A percentile compares a stretch with the other conserved stretches of the same genome.
Evolutionary conservation across 768 basidiomycete genomes (phyloP).

Genomic region (Gelatoporia subvermispora): DNA sequence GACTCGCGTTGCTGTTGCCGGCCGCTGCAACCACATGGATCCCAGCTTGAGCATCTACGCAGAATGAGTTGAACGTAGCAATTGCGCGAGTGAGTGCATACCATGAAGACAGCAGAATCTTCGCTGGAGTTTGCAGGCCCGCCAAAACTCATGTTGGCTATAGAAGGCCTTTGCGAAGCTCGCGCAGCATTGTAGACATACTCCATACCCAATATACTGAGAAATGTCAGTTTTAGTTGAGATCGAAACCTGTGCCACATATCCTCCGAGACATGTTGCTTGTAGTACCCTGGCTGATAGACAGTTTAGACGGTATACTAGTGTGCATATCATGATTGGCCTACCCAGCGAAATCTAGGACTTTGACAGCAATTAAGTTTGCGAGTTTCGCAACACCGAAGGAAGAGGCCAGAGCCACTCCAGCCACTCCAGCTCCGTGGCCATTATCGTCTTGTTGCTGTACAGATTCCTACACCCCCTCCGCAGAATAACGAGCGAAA

Average conservation of each 20-base stretch:
- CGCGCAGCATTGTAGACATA: slow-evolving; percentile 15
- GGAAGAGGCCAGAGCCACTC: slow-evolving; percentile 17
- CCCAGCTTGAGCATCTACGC: not conserved
- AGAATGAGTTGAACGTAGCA: too few species aligned
- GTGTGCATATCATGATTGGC: slow-evolving; percentile 11
- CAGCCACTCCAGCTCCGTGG: not conserved
- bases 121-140: slow-evolving; percentile 15
- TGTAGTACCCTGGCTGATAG: slow-evolving; percentile 29
- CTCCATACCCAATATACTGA: slow-evolving; percentile 22
- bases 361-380: slow-evolving; percentile 37
- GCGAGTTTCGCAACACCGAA: slow-evolving; percentile 29
- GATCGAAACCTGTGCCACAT: slow-evolving; percentile 26
- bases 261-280: slow-evolving; percentile 34
- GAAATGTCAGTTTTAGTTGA: too few species aligned
- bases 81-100: slow-evolving; percentile 1
- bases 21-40: slow-evolving; percentile 7
- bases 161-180: slow-evolving; percentile 10
- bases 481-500: too few species aligned
- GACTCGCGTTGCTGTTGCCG: not conserved
- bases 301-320: slow-evolving; percentile 28
- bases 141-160: slow-evolving; percentile 20
- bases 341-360: slow-evolving; percentile 32
- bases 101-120: slow-evolving; percentile 19
- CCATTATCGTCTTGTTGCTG: not conserved
- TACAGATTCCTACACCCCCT: too few species aligned